Evolutionary conservation across 768 basidiomycete genomes (phyloP).

Genomic region (Macrocybe gigantea): DNA sequence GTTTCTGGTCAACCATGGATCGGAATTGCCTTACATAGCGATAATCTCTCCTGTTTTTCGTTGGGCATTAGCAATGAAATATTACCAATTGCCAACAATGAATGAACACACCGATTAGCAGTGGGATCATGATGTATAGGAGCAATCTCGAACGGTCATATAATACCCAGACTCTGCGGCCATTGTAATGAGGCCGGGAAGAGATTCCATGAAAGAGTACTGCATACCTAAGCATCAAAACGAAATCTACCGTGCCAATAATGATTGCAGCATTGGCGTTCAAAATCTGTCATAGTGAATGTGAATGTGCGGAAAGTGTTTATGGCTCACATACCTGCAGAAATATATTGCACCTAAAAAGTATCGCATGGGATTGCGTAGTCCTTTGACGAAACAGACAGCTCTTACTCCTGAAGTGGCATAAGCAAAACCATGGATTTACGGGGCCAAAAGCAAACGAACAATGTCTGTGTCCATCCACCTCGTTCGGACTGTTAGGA

Average conservation of each 20-base stretch:
- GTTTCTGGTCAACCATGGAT: too few species aligned
- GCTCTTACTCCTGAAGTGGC: too few species aligned
- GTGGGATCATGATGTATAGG: not conserved
- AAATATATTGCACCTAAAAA: not conserved
- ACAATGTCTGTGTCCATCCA: too few species aligned
- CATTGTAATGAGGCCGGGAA: not conserved
- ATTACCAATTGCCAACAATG: not conserved
- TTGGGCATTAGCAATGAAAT: not conserved
- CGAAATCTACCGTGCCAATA: not conserved
- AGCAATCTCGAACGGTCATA: not conserved
- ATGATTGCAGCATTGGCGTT: not conserved
- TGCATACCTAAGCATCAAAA: conserved; percentile 1
- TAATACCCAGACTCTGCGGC: conserved; percentile 2
- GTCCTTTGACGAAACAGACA: too few species aligned
- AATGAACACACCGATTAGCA: not conserved
- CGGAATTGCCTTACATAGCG: too few species aligned
- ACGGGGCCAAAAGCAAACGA: too few species aligned
- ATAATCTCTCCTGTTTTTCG: not conserved
- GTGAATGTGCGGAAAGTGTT: not conserved
- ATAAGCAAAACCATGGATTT: too few species aligned
- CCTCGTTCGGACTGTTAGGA: too few species aligned
- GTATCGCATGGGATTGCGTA: too few species aligned
- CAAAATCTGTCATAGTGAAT: not conserved
- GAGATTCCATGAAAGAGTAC: not conserved
- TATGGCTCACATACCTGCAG: not conserved